Evolutionary conservation across 2,329 filamentous ascomycete species (phyloP).

Genomic region (Penicillium oxalicum): DNA sequence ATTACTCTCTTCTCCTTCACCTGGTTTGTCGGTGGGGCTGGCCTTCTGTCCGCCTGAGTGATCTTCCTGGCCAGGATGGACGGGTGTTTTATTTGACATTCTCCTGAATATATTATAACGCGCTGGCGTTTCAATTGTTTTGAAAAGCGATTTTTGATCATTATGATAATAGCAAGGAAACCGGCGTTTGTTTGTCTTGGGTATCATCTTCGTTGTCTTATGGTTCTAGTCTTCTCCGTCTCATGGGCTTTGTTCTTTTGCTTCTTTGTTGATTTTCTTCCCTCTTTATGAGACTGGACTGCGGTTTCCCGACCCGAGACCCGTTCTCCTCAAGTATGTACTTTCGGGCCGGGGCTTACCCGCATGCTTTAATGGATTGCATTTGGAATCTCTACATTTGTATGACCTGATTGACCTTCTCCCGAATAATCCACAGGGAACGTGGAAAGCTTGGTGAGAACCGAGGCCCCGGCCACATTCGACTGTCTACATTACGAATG

Average conservation of each 20-base stretch:
- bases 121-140: slow-evolving; percentile 3
- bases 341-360: slow-evolving; percentile 7
- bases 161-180: slow-evolving; percentile 29
- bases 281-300: slow-evolving; percentile 1
- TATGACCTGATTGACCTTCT: not conserved
- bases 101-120: slow-evolving; percentile 17
- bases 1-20: slow-evolving; percentile 56
- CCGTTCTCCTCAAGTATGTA: not conserved
- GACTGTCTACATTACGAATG: too few relatives aligned
- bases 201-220: slow-evolving; percentile 12
- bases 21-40: slow-evolving; percentile 43
- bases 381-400: not conserved
- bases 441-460: too few relatives aligned
- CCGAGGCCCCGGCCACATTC: too few relatives aligned
- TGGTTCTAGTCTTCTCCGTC: slow-evolving; percentile 3
- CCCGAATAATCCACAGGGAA: not conserved
- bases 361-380: slow-evolving; percentile 8
- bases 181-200: slow-evolving; percentile 17
- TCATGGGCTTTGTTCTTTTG: not conserved
- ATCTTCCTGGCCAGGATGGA: not conserved
- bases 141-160: slow-evolving; percentile 17
- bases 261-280: slow-evolving; percentile 5
- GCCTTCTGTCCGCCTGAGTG: slow-evolving; percentile 27
- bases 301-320: not conserved
- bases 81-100: slow-evolving; percentile 3